These are phyloP conservation scores for Platanus orientalis DNA, from an alignment of 164 flowering plant genomes.

Conservation along the genomic window DNA sequence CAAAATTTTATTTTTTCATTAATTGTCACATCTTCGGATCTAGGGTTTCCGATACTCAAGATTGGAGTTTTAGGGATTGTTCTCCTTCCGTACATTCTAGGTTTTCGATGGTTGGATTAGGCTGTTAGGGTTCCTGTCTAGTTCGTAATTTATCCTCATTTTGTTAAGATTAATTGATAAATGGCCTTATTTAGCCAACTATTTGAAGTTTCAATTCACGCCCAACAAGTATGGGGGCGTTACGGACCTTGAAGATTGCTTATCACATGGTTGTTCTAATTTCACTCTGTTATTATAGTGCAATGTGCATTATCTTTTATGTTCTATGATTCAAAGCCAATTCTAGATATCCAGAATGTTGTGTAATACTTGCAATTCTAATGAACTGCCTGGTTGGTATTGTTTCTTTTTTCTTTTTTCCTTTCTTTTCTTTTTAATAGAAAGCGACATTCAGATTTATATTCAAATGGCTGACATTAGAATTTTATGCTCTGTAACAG, in stretches of 20 bases:
- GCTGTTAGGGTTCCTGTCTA: too few species aligned
- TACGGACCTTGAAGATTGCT: neutral
- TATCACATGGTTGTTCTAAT: neutral
- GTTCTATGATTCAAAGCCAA: neutral
- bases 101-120: neutral
- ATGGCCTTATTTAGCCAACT: neutral
- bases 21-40: neutral
- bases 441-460: neutral
- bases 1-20: neutral
- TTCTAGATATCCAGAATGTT: too few species aligned
- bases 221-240: neutral
- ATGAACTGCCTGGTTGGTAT: too few species aligned
- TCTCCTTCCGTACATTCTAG: too few species aligned
- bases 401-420: too few species aligned
- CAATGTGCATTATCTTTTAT: neutral
- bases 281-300: neutral
- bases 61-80: neutral
- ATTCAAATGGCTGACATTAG: slow-evolving; percentile 4
- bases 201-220: too few species aligned
- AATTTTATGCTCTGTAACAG: slow-evolving; percentile 33
- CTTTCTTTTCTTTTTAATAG: neutral
- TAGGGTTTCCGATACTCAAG: neutral
- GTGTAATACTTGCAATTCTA: too few species aligned
- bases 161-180: neutral
- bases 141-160: neutral